Conservation (phyloP, 768 basidiomycete species). For the Hemileccinum rubropunctum region DNA sequence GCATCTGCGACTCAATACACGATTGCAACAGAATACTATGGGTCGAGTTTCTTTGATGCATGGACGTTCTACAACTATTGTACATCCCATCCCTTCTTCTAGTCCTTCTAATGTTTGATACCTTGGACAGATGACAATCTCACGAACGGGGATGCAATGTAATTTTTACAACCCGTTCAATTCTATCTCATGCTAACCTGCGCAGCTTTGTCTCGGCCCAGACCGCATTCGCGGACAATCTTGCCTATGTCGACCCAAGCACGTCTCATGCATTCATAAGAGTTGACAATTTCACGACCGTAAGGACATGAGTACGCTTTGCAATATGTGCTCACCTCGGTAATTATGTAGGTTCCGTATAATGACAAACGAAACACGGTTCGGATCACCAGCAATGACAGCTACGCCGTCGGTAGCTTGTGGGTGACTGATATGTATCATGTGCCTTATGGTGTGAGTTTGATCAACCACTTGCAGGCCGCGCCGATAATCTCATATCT, state of each 20-base stretch:
- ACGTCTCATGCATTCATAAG: slow-evolving; percentile 75
- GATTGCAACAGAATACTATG: slow-evolving; percentile 55
- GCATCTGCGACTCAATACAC: slow-evolving; percentile 41
- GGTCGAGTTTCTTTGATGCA: slow-evolving; percentile 61
- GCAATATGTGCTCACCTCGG: neutral
- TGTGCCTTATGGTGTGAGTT: slow-evolving; percentile 58
- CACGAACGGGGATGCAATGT: slow-evolving; percentile 64
- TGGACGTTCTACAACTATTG: slow-evolving; percentile 66
- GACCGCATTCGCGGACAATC: slow-evolving; percentile 44
- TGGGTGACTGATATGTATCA: slow-evolving; percentile 67
- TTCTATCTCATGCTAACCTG: slow-evolving; percentile 3
- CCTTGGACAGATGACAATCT: slow-evolving; percentile 56
- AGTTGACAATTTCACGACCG: slow-evolving; percentile 66
- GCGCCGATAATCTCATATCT: slow-evolving; percentile 1
- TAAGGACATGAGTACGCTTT: slow-evolving; percentile 24
- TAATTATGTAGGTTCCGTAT: slow-evolving; percentile 28
- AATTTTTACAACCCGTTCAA: slow-evolving; percentile 5
- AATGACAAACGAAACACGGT: slow-evolving; percentile 66
- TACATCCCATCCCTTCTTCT: slow-evolving; percentile 27
- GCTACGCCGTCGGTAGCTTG: slow-evolving; percentile 56
- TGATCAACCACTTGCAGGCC: neutral
- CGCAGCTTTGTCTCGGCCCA: slow-evolving; percentile 46
- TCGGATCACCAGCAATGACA: slow-evolving; percentile 56
- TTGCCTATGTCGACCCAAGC: slow-evolving; percentile 58
- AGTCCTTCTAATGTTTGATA: neutral